Conservation (phyloP, 1,284 basidiomycete genomes). For the Waitea zeae region DNA sequence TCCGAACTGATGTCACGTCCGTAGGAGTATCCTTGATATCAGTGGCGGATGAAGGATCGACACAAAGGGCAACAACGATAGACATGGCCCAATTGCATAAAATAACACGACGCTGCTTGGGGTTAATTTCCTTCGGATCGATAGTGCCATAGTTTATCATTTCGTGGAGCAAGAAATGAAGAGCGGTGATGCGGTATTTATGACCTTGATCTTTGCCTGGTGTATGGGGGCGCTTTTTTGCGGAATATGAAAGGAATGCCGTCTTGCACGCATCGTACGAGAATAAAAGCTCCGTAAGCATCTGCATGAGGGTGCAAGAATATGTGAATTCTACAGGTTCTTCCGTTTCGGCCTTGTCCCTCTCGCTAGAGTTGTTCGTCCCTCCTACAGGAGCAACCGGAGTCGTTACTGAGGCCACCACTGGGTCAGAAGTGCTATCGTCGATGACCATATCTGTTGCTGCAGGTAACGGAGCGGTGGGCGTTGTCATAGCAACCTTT, state of each 20-base stretch:
- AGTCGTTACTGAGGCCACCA: no score
- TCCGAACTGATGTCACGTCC: conserved; percentile 76
- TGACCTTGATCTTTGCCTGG: conserved; percentile 38
- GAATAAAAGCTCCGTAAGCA: conserved; percentile 81
- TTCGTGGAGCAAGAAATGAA: conserved; percentile 66
- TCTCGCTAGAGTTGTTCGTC: conserved; percentile 2
- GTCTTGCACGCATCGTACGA: conserved; percentile 88
- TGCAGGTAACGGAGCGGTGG: no score
- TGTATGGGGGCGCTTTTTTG: conserved; percentile 46
- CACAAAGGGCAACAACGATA: conserved; percentile 81
- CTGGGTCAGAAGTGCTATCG: conserved; percentile 2
- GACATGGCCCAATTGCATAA: conserved; percentile 86
- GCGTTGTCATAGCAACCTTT: no score
- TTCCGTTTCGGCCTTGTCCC: conserved; percentile 2
- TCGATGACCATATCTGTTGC: conserved; percentile 14
- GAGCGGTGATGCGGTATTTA: conserved; percentile 44
- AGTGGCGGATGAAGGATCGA: conserved; percentile 51
- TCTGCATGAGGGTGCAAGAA: conserved; percentile 80
- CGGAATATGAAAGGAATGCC: conserved; percentile 68
- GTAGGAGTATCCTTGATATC: conserved; percentile 64
- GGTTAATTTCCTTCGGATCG: conserved; percentile 33
- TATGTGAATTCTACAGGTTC: conserved; percentile 36
- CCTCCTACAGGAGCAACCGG: conserved; percentile 1
- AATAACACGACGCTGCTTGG: conserved; percentile 37
- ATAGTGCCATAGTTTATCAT: conserved; percentile 66